These are phyloP conservation scores for Debaryomycetaceae sp. DNA, from an alignment of 1,139 yeast genomes.

Conservation along the genomic window DNA sequence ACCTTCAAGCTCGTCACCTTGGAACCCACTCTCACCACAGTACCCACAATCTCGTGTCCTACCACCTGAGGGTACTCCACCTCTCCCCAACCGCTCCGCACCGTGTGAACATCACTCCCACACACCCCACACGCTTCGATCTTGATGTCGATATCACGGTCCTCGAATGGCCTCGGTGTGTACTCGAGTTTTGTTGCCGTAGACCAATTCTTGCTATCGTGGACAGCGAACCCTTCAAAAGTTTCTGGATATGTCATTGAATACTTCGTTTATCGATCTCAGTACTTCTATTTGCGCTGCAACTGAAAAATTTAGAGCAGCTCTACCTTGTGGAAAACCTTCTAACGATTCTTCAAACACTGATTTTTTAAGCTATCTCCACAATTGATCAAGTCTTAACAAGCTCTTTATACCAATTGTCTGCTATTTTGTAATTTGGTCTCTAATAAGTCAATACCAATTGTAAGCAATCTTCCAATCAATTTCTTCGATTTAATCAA, in stretches of 20 bases:
- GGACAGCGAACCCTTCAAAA: slow-evolving; percentile 38
- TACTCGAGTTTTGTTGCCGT: slow-evolving; percentile 33
- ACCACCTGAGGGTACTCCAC: slow-evolving; percentile 31
- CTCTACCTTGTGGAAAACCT: too few relatives aligned
- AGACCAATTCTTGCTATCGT: slow-evolving; percentile 30
- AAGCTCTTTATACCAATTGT: too few relatives aligned
- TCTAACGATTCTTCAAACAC: too few relatives aligned
- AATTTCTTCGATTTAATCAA: too few relatives aligned
- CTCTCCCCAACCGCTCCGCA: slow-evolving; percentile 38
- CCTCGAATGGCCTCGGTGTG: slow-evolving; percentile 26
- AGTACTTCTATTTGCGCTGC: too few relatives aligned
- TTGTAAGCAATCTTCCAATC: too few relatives aligned
- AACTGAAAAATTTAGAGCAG: too few relatives aligned
- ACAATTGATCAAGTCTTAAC: too few relatives aligned
- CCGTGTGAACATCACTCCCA: slow-evolving; percentile 42
- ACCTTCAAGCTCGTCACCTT: slow-evolving; percentile 28
- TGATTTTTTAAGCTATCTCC: too few relatives aligned
- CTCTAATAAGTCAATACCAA: too few relatives aligned
- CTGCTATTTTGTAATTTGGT: too few relatives aligned
- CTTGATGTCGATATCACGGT: slow-evolving; percentile 32
- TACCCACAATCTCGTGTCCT: slow-evolving; percentile 50
- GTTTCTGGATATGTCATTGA: neutral
- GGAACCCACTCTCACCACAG: slow-evolving; percentile 39
- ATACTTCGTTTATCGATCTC: too few relatives aligned
- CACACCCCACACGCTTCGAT: slow-evolving; percentile 39